A percentile compares a stretch with the other conserved stretches of the same genome.
Conservation (phyloP, 2,329 filamentous ascomycete genomes). For the Ophiocordyceps camponoti-floridani region DNA sequence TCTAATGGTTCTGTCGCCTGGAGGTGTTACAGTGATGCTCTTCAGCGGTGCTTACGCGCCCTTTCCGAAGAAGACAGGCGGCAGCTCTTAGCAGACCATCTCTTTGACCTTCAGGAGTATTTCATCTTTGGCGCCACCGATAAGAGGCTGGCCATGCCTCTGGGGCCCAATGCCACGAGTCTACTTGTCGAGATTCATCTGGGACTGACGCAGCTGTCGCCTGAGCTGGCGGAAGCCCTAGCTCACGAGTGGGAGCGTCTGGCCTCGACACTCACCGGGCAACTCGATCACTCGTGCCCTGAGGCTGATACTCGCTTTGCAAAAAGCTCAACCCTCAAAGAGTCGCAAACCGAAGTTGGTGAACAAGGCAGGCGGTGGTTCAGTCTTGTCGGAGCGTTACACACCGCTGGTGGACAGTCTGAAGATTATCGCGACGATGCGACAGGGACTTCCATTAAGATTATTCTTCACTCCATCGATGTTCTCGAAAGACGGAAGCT, state of each 20-base stretch:
- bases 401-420: constrained; percentile 12
- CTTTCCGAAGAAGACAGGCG: constrained; percentile 27
- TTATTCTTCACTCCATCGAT: constrained; percentile 18
- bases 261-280: constrained; percentile 38
- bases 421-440: constrained; percentile 11
- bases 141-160: constrained; percentile 13
- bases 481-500: constrained; percentile 32
- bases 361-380: constrained; percentile 53
- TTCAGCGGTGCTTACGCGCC: constrained; percentile 31
- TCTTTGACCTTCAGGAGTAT: constrained; percentile 36
- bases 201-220: constrained; percentile 21
- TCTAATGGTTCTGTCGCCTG: constrained; percentile 53
- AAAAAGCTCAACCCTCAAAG: constrained; percentile 34
- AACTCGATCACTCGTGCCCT: constrained; percentile 58
- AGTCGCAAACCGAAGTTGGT: constrained; percentile 52
- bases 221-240: constrained; percentile 28
- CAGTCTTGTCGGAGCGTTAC: constrained; percentile 30
- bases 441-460: constrained; percentile 9
- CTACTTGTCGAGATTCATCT: constrained; percentile 29
- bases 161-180: constrained; percentile 15
- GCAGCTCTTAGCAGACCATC: constrained; percentile 23
- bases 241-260: constrained; percentile 43
- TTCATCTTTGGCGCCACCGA: constrained; percentile 30
- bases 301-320: constrained; percentile 46
- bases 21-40: constrained; percentile 52